Evolutionary conservation across 2,329 filamentous ascomycete species (phyloP), one percentile per base, ranked within the genome.

Genomic region (Colletotrichum gloeosporioides): DNA sequence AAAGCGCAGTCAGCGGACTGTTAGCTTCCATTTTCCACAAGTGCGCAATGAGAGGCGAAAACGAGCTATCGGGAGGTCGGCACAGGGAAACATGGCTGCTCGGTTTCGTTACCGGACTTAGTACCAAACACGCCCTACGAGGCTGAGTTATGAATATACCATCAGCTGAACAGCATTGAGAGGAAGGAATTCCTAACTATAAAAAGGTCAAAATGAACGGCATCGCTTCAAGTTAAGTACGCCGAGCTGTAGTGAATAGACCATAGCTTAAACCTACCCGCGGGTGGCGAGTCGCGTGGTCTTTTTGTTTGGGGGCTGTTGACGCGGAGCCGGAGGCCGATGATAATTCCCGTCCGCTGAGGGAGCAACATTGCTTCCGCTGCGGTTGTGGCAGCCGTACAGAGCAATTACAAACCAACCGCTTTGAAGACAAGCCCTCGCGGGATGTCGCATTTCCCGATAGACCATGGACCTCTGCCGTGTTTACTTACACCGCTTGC

Each of bases 401-500:
- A 39, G 36, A 36, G 34, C 16, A 44, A 22, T 49, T 22, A 8
- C 44, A 4, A 22, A 12, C 6, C 44, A 6, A 53, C n/a, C n/a
- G 44, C 44, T 53, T 13, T 8, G 18, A 53, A 53, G 12, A 53
- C 10, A 22, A 53, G 44, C 44, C 44, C n/a, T 10, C n/a, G 44
- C 4, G 44, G 44, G n/a, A 4, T 25, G 2, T 53, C 44, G 44
- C 44, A 22, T 22, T 53, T 6, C 6, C n/a, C 44, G n/a, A 1
- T 0, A 13, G n/a, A 25, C 44, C 22, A 2, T 8, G 10, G 2
- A 25, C 6, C n/a, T 53, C 10, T 53, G 4, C 44, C 12, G 44
- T 22, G 10, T 22, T 22, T 0, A 4, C 0, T 0, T 1, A 53
- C 10, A 53, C 44, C 44, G 44, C 44, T 4, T 53, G 44, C n/a